Percentiles rank a stretch among this genome's conserved stretches.
These are phyloP conservation scores for Diaporthe ampelina DNA, from an alignment of 2,329 filamentous ascomycete species.

Conservation along the genomic window DNA sequence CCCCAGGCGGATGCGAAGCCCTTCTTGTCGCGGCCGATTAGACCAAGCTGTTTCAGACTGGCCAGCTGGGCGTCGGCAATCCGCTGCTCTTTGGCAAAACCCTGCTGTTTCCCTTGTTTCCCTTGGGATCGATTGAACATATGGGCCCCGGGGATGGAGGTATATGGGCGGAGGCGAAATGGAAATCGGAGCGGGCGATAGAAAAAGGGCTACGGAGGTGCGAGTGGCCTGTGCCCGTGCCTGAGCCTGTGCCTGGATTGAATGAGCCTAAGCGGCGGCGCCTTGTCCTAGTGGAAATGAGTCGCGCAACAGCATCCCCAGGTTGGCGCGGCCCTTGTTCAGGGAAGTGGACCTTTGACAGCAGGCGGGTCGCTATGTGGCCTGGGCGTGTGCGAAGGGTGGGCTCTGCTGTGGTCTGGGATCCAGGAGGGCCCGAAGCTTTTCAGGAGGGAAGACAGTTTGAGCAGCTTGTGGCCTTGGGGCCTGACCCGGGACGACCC, in stretches of 20 bases:
- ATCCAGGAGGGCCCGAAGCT: slow-evolving; percentile 36
- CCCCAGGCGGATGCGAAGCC: slow-evolving; percentile 47
- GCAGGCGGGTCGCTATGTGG: slow-evolving; percentile 39
- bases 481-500: slow-evolving; percentile 34
- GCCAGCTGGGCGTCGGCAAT: slow-evolving; percentile 53
- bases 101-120: slow-evolving; percentile 54
- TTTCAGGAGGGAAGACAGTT: slow-evolving; percentile 34
- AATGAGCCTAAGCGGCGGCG: slow-evolving; percentile 35
- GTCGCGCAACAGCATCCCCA: slow-evolving; percentile 39
- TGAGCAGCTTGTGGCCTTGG: slow-evolving; percentile 24
- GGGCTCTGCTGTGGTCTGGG: slow-evolving; percentile 29
- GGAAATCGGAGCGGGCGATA: slow-evolving; percentile 39
- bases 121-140: slow-evolving; percentile 63
- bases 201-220: slow-evolving; percentile 39
- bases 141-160: slow-evolving; percentile 47
- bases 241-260: slow-evolving; percentile 31
- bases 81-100: slow-evolving; percentile 55
- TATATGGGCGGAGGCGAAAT: slow-evolving; percentile 38
- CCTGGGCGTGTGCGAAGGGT: slow-evolving; percentile 33
- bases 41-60: slow-evolving; percentile 54
- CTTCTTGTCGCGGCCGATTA: slow-evolving; percentile 48
- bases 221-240: slow-evolving; percentile 25
- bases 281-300: slow-evolving; percentile 41
- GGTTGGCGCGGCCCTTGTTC: slow-evolving; percentile 38
- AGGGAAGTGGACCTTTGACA: slow-evolving; percentile 37